These are phyloP conservation scores for Durusdinium trenchii DNA, from an alignment of 73 alveolate species.

Conservation along the genomic window DNA sequence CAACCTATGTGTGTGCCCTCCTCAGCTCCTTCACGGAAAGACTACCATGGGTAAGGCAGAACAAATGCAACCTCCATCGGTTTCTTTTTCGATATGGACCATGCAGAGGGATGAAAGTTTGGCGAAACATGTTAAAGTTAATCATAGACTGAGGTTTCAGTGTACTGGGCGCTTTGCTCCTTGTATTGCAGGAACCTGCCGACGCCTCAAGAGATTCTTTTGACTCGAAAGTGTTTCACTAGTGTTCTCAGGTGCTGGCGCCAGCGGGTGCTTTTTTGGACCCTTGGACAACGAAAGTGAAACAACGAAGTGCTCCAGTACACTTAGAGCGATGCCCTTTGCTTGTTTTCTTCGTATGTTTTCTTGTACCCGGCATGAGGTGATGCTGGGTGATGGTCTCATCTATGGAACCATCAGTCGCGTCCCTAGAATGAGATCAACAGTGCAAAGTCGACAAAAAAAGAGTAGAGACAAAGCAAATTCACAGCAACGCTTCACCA, in stretches of 20 bases:
- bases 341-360: background rate
- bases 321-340: background rate
- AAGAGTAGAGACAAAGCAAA: too few species aligned
- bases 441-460: background rate
- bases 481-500: too few species aligned
- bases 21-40: background rate
- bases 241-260: constrained; percentile 37
- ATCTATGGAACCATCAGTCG: constrained; percentile 87
- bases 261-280: constrained; percentile 76
- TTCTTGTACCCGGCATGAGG: background rate
- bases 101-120: background rate
- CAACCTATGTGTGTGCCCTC: constrained; percentile 28
- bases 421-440: background rate
- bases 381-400: constrained; percentile 93
- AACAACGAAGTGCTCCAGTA: background rate
- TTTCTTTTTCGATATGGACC: background rate
- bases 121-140: background rate
- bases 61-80: background rate
- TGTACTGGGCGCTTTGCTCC: constrained; percentile 52
- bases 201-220: background rate
- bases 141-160: constrained; percentile 41
- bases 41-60: background rate
- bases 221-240: background rate
- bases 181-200: constrained; percentile 76
- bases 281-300: background rate